Base-by-base conservation (phyloP, 257 asterid genomes). In the Solanum chilense region DNA sequence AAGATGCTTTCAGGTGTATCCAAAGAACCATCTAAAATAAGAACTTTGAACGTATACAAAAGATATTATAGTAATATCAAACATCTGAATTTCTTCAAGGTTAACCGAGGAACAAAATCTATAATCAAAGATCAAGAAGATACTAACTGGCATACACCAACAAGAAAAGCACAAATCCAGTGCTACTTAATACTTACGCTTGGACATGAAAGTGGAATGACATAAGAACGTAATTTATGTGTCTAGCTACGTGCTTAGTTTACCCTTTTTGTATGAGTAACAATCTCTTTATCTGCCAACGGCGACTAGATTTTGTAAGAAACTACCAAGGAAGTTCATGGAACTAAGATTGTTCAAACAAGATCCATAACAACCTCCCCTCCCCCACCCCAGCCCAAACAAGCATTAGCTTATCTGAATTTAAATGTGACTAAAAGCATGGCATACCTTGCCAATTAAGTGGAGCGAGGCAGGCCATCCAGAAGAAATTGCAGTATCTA, bases 401-500 rank as follows among this genome's bases (percentile, higher is more conserved):
- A 27, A 78, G 27, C 41, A 42, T 20, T 70, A 70, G 71, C 42
- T 71, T 6, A 74, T 14, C 31, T 1, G 35, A 69, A 78, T 42
- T 77, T 47, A 78, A 80, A 47, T 47, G 16, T 47, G 44, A 47
- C 84, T 27, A 84, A 18, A 29, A 52, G 27, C 68, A 82, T 10
- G 2, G 70, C 86, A 35, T 92, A 95, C 99, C 99, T 97, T 97
- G 88, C 99, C 99, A 88, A 97, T 97, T 90, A 97, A 91, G 92
- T 97, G 99, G 78, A 97, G 88, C 21, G 99, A 94, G 44, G 98
- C 98, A 73, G 99, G 99, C 99, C 99, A 97, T 74, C 98, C 98
- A 45, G 94, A 92, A 12, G 92, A 91, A 87, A 94, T 82, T 87
- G 98, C 98, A 45, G 89, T 86, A 87, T 95, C 93, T 91, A 97